A percentile compares a stretch with the other conserved stretches of the same genome.
These are phyloP conservation scores for Leonotis leonurus DNA, from an alignment of 257 asterid species.

Conservation along the genomic window DNA sequence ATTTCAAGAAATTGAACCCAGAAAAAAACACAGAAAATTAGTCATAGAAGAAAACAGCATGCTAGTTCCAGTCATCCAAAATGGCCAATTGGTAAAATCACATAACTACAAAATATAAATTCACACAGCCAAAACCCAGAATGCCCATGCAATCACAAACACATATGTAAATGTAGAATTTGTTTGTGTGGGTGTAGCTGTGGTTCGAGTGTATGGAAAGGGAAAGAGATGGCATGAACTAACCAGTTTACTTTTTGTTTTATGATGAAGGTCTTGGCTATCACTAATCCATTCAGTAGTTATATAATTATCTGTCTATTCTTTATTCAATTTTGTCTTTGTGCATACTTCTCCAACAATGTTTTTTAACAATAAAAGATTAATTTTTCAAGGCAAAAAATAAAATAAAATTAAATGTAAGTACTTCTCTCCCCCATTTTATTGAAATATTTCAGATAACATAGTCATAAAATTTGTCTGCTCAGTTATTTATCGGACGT, in stretches of 20 bases:
- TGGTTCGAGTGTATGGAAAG: neutral
- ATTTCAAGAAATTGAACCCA: conserved; percentile 9
- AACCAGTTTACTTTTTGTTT: conserved; percentile 15
- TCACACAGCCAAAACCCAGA: neutral
- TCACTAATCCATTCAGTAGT: neutral
- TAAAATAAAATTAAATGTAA: no score
- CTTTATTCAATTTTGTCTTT: conserved; percentile 21
- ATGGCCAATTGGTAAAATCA: conserved; percentile 1
- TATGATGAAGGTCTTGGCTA: conserved; percentile 8
- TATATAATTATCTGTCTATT: neutral
- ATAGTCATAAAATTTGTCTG: no score
- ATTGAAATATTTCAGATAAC: no score
- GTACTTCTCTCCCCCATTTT: no score
- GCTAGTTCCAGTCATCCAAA: neutral
- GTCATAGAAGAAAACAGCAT: conserved; percentile 1
- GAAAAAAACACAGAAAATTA: conserved; percentile 17
- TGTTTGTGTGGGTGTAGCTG: neutral
- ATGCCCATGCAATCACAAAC: no score
- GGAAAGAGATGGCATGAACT: conserved; percentile 14
- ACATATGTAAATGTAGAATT: neutral
- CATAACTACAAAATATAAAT: neutral
- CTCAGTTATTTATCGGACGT: no score
- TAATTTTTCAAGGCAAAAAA: neutral
- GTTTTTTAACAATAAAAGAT: neutral
- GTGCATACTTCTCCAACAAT: neutral